These are phyloP conservation scores for Alternaria angustiovoidea DNA, from an alignment of 2,329 filamentous ascomycete species.

Conservation along the genomic window DNA sequence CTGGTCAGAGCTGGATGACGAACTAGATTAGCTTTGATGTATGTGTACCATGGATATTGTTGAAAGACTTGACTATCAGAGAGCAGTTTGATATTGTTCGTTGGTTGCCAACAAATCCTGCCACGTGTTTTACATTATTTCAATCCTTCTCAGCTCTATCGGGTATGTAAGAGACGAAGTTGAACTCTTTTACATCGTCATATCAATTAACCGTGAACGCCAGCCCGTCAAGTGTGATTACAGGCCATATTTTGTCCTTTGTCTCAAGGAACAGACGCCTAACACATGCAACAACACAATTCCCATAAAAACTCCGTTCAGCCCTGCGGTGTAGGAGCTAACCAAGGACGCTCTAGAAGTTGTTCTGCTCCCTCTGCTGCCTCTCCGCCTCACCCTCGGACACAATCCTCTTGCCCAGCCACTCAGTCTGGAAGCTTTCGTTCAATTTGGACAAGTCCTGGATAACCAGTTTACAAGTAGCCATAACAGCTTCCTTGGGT, in stretches of 20 bases:
- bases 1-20: constrained; percentile 29
- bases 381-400: constrained; percentile 47
- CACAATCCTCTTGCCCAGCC: constrained; percentile 49
- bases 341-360: constrained; percentile 24
- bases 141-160: not conserved
- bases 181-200: not conserved
- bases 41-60: not conserved
- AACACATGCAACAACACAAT: not conserved
- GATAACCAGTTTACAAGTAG: constrained; percentile 83
- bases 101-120: not conserved
- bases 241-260: not conserved
- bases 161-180: not conserved
- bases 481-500: constrained; percentile 86
- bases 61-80: not conserved
- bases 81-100: too few relatives aligned
- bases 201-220: not conserved
- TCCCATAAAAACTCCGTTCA: not conserved
- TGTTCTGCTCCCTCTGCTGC: constrained; percentile 40
- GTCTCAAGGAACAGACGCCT: not conserved
- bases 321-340: not conserved
- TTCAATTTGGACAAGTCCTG: constrained; percentile 80
- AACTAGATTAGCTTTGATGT: not conserved
- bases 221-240: not conserved
- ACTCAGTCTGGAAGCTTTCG: constrained; percentile 88
- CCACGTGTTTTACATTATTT: not conserved